Base-by-base conservation (phyloP, 2,329 filamentous ascomycete genomes). In the Drechslerella coelobrocha region DNA sequence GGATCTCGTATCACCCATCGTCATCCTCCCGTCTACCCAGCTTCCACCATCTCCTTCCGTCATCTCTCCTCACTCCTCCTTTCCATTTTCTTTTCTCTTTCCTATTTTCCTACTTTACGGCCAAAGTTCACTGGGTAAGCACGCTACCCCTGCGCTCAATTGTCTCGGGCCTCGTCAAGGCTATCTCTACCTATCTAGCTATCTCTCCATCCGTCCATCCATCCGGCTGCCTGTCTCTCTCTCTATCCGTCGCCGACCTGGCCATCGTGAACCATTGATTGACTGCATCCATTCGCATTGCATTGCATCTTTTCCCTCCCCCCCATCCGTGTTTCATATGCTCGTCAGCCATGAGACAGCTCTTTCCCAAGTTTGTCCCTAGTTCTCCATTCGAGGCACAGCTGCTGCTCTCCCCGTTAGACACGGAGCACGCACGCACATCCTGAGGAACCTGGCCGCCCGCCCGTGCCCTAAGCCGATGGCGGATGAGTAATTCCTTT, bases 81-180 rank as follows among this genome's bases (percentile, higher is more conserved):
- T 29, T 27, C 31, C 41, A 6, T 39, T 24, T 27, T 10, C 27
- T 17, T 31, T 31, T 29, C 19, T 41, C 14, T 43, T 26, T 37
- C 45, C 27, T n/a, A 55, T 56, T 55, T n/a, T n/a, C n/a, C n/a
- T n/a, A n/a, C n/a, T n/a, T n/a, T n/a, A n/a, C n/a, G n/a, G n/a
- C n/a, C n/a, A n/a, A n/a, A n/a, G 50, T 24, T 55, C 43, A 60
- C 31, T 52, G 34, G 48, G 63, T 68, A 61, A 68, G 63, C 34
- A 31, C 23, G 2, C 24, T 34, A n/a, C n/a, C n/a, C n/a, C n/a
- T n/a, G n/a, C n/a, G n/a, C n/a, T n/a, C n/a, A n/a, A n/a, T n/a
- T n/a, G n/a, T n/a, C n/a, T n/a, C n/a, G n/a, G n/a, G n/a, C n/a
- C n/a, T n/a, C n/a, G n/a, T n/a, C n/a, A n/a, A n/a, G n/a, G n/a